Conservation (phyloP, 768 basidiomycete genomes). For the Termitomyces sp. region DNA sequence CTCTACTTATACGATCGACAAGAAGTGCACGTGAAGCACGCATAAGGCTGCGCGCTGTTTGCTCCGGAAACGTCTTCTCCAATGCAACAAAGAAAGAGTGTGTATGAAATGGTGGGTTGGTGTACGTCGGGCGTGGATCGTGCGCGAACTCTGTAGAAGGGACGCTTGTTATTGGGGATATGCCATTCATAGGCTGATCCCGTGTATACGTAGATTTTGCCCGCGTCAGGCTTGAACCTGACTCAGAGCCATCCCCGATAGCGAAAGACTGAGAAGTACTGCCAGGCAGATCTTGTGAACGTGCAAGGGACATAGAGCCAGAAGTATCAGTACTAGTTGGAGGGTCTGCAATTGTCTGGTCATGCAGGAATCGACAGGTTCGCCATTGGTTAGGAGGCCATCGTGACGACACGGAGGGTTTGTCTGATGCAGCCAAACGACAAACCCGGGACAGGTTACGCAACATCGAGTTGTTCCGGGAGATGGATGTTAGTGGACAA, state of each 20-base stretch:
- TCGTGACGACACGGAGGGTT: not conserved
- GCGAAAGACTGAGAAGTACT: conserved; percentile 3
- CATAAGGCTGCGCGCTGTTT: conserved; percentile 76
- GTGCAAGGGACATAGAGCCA: conserved; percentile 9
- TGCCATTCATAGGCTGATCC: conserved; percentile 8
- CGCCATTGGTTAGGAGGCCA: not conserved
- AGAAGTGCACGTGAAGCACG: conserved; percentile 76
- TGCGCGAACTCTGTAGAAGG: conserved; percentile 15
- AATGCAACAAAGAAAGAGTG: conserved; percentile 69
- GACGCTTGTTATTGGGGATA: conserved; percentile 12
- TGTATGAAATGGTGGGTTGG: conserved; percentile 77
- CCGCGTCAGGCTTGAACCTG: conserved; percentile 5
- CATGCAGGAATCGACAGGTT: conserved; percentile 6
- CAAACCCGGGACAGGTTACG: conserved; percentile 9
- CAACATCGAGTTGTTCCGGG: conserved; percentile 3
- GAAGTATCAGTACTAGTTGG: not conserved
- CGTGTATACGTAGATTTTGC: conserved; percentile 7
- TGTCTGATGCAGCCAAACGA: conserved; percentile 8
- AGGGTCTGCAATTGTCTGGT: conserved; percentile 12
- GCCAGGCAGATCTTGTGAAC: conserved; percentile 7
- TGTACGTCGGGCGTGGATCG: conserved; percentile 34
- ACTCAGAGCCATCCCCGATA: conserved; percentile 3
- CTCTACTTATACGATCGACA: conserved; percentile 67
- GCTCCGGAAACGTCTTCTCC: conserved; percentile 68
- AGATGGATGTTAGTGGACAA: not conserved